phyloP scores from a whole-genome alignment of 441 rosid genomes.

The Brassica balearica region DNA sequence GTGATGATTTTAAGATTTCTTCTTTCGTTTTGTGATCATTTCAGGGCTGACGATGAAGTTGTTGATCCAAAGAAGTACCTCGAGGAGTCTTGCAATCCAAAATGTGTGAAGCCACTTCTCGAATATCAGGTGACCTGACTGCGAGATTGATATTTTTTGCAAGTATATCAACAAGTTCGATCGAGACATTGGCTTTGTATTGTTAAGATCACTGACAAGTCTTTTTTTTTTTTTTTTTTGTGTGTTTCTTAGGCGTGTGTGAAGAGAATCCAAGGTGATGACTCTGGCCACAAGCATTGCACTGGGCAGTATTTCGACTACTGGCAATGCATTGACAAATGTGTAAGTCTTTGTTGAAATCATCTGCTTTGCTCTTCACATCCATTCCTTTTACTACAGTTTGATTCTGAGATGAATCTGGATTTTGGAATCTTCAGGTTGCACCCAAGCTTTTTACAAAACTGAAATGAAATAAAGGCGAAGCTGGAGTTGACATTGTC shows the following conservation, averaged over 20 bases:
- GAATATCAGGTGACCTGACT: slow-evolving; percentile 56
- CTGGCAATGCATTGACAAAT: slow-evolving; percentile 78
- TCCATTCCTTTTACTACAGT: neutral
- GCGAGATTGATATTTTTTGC: neutral
- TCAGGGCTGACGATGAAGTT: slow-evolving; percentile 79
- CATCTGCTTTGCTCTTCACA: slow-evolving; percentile 6
- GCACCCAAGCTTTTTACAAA: slow-evolving; percentile 57
- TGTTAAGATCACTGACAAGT: slow-evolving; percentile 9
- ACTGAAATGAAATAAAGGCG: slow-evolving; percentile 48
- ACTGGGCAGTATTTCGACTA: slow-evolving; percentile 85
- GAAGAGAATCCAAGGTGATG: slow-evolving; percentile 73
- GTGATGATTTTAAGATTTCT: neutral
- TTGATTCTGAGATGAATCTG: slow-evolving; percentile 23
- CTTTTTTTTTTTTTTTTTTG: neutral
- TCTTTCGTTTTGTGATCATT: slow-evolving; percentile 10
- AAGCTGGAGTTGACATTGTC: slow-evolving; percentile 31
- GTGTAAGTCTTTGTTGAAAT: slow-evolving; percentile 54
- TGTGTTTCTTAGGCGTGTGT: slow-evolving; percentile 57
- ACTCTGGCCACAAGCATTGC: slow-evolving; percentile 77
- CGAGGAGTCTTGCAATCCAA: slow-evolving; percentile 76
- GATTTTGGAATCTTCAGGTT: slow-evolving; percentile 53
- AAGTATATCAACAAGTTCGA: neutral
- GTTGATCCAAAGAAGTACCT: slow-evolving; percentile 67
- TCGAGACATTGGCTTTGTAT: neutral
- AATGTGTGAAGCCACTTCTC: slow-evolving; percentile 65